Evolutionary conservation across 805 yeast species (phyloP).

Genomic region (Ogataea chonburiensis): DNA sequence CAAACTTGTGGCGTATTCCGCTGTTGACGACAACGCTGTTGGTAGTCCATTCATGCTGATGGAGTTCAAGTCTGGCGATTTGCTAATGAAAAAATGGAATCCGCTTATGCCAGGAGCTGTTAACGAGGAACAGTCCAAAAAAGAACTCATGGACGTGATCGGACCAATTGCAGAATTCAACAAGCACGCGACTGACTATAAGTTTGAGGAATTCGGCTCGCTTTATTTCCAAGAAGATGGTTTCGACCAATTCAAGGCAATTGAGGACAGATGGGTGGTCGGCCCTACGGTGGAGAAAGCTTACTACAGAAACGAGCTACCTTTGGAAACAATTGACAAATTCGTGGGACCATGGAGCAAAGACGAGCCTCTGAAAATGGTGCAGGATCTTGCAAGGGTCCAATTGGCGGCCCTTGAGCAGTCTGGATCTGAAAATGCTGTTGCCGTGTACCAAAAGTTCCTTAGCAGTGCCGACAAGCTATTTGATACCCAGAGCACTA

Average conservation of each 20-base stretch:
- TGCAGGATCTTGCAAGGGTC: conserved; percentile 60
- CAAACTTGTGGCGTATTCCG: conserved; percentile 65
- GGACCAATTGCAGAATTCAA: conserved; percentile 63
- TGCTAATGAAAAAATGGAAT: conserved; percentile 87
- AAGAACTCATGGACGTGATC: conserved; percentile 57
- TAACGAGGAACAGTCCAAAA: conserved; percentile 48
- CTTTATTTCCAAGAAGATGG: conserved; percentile 77
- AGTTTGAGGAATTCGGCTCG: conserved; percentile 77
- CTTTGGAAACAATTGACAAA: conserved; percentile 47
- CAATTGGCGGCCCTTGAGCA: conserved; percentile 49
- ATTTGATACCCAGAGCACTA: conserved; percentile 50
- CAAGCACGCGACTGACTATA: conserved; percentile 36
- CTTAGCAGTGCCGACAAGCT: conserved; percentile 54
- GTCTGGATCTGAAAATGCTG: conserved; percentile 52
- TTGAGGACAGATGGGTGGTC: conserved; percentile 69
- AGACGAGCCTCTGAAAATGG: conserved; percentile 56
- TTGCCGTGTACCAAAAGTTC: conserved; percentile 62
- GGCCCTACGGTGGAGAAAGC: conserved; percentile 87
- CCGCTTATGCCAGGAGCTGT: conserved; percentile 67
- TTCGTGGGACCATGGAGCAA: conserved; percentile 78
- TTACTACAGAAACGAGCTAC: conserved; percentile 69
- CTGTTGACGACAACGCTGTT: conserved; percentile 58
- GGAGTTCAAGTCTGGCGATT: conserved; percentile 77
- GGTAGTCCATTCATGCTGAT: conserved; percentile 75
- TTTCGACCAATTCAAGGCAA: conserved; percentile 23